Conservation (phyloP, 139 green algal genomes). For the Auxenochlorella protothecoides region DNA sequence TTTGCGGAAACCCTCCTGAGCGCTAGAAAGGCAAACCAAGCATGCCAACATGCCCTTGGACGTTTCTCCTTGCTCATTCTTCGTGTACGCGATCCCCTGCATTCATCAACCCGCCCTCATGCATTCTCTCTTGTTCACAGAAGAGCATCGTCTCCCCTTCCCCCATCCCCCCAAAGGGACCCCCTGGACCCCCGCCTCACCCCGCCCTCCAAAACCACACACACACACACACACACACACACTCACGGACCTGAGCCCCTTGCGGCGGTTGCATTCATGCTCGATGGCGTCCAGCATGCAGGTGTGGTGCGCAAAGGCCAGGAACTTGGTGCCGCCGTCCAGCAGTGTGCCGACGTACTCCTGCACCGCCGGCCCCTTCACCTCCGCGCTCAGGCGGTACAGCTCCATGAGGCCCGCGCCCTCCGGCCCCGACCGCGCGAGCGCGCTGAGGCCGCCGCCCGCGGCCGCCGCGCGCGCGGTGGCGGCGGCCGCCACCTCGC, state of each 20-base stretch:
- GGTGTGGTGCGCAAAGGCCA: constrained; percentile 90
- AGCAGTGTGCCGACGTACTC: constrained; percentile 56
- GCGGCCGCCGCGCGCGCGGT: not conserved
- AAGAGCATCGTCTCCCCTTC: too few relatives aligned
- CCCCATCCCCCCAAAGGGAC: too few relatives aligned
- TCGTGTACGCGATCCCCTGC: too few relatives aligned
- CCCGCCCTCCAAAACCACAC: not conserved
- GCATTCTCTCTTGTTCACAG: too few relatives aligned
- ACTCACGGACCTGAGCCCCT: constrained; percentile 19
- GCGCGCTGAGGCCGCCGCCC: not conserved
- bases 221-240: constrained; percentile 16
- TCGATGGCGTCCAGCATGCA: constrained; percentile 39
- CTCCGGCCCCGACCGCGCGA: too few relatives aligned
- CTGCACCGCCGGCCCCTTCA: constrained; percentile 55
- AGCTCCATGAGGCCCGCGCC: constrained; percentile 40
- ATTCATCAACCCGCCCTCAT: too few relatives aligned
- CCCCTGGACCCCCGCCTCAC: too few relatives aligned
- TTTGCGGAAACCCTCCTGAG: not conserved
- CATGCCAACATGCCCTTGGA: too few relatives aligned
- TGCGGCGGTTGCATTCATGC: constrained; percentile 24
- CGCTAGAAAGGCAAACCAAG: not conserved
- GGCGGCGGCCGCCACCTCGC: constrained; percentile 4
- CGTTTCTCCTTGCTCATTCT: too few relatives aligned
- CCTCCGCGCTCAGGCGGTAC: constrained; percentile 46
- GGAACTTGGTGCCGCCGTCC: constrained; percentile 70